Percentiles rank a stretch among this genome's conserved stretches.
Conservation (phyloP, 179 eudicot species). For the Beta corolliflora region DNA sequence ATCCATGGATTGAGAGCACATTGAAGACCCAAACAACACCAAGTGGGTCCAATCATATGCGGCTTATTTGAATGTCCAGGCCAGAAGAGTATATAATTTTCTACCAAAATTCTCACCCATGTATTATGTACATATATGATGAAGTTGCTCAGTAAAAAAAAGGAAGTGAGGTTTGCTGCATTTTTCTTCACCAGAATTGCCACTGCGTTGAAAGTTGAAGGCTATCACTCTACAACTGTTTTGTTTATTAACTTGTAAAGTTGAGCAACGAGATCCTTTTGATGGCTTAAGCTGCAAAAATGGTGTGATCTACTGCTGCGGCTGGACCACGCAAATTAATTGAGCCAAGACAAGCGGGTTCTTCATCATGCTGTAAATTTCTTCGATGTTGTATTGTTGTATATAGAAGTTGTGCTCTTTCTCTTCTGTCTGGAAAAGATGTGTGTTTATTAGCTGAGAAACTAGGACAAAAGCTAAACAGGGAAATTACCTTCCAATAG, state of each 20-base stretch:
- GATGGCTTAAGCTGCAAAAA: conserved; percentile 1
- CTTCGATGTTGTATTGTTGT: conserved; percentile 26
- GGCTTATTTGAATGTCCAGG: conserved; percentile 31
- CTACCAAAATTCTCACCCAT: conserved; percentile 20
- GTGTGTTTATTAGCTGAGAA: conserved; percentile 28
- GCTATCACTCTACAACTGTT: not conserved
- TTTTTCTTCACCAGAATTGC: conserved; percentile 17
- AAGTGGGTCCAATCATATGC: conserved; percentile 62
- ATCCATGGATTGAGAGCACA: conserved; percentile 67
- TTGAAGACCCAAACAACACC: conserved; percentile 65
- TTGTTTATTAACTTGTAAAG: conserved; percentile 14
- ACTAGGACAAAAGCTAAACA: conserved; percentile 27
- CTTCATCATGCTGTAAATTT: conserved; percentile 35
- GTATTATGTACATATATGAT: conserved; percentile 31
- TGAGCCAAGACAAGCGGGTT: conserved; percentile 1
- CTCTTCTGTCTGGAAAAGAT: not conserved
- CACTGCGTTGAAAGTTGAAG: conserved; percentile 1
- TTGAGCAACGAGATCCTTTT: conserved; percentile 13
- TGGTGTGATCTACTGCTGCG: not conserved
- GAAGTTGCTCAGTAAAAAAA: conserved; percentile 19
- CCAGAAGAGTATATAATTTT: conserved; percentile 11
- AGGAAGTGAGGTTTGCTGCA: conserved; percentile 9
- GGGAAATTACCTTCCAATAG: not conserved
- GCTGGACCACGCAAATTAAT: not conserved
- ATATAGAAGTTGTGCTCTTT: conserved; percentile 25